Evolutionary conservation across 2,329 filamentous ascomycete species (phyloP), one percentile per base, ranked within the genome.

Genomic region (Sarocladiaceae sp.): DNA sequence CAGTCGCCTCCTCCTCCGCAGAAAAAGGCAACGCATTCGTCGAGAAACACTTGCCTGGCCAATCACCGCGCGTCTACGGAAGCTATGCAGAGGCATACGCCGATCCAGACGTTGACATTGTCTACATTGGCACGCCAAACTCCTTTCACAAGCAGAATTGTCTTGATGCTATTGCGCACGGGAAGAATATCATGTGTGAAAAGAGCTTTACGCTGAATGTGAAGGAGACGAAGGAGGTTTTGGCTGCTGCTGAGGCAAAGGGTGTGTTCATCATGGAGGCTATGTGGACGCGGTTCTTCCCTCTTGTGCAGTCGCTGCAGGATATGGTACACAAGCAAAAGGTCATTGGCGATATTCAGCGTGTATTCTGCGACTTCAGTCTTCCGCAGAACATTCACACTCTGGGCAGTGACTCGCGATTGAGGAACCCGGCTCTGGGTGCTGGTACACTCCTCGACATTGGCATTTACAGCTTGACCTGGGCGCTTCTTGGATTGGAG

Each of bases 111-210:
- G 71, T 76, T 23, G 73, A 76, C 53, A 67, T 72, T 18, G 60
- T 76, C 40, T 76, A 76, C 58, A 71, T 76, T 36, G 73, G 71
- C 31, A 74, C 68, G 7, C 73, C 73, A 0, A 71, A 75, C 54
- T 66, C 64, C 25, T 71, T 75, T 50, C 74, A 76, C 59, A 69
- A 67, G 54, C 62, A 68, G 26, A 70, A 72, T 52, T 72, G 68
- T 26, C 65, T 75, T 2, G 69, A 71, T 31, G 73, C 72, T 0
- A 75, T 76, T 23, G 57, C 58, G 0, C 62, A 64, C 1, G 71
- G 71, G 1, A 76, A 76, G 54, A 63, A 74, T 36, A 62, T 76
- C 0, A 62, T 76, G 0, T 76, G 74, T 53, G 73, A 76, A 54
- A 76, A 76, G 57, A 60, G 73, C 0, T 74, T 77, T 52, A 62